These are phyloP conservation scores for Ophiosphaerella narmari DNA, from an alignment of 2,329 filamentous ascomycete species.

Conservation along the genomic window DNA sequence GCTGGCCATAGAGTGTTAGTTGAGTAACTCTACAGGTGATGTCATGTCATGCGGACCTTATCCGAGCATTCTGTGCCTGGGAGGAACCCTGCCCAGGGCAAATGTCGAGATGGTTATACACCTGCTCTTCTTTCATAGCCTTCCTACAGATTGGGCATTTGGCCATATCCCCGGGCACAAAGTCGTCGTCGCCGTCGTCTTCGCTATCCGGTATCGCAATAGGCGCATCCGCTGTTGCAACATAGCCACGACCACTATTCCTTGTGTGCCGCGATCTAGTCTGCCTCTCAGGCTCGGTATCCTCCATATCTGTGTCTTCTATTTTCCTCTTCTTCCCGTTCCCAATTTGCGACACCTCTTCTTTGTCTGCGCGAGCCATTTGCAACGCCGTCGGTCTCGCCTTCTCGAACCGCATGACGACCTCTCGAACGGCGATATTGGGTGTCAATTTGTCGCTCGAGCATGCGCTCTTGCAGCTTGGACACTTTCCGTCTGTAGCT, in stretches of 20 bases:
- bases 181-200: constrained; percentile 53
- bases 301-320: constrained; percentile 55
- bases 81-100: constrained; percentile 53
- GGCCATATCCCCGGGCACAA: constrained; percentile 69
- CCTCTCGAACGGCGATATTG: constrained; percentile 84
- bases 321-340: constrained; percentile 55
- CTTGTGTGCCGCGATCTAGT: constrained; percentile 45
- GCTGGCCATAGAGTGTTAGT: constrained; percentile 19
- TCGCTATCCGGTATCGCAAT: constrained; percentile 46
- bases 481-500: constrained; percentile 82
- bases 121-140: constrained; percentile 77
- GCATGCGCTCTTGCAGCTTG: constrained; percentile 76
- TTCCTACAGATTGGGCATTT: constrained; percentile 80
- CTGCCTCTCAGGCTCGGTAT: constrained; percentile 38
- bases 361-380: constrained; percentile 61
- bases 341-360: constrained; percentile 11
- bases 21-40: neutral
- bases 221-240: constrained; percentile 33
- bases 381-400: constrained; percentile 66
- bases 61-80: constrained; percentile 35
- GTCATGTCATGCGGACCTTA: constrained; percentile 28
- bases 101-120: constrained; percentile 80
- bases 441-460: constrained; percentile 84
- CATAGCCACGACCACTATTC: constrained; percentile 42
- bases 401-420: constrained; percentile 76